Evolutionary conservation across 495 filamentous ascomycete genomes (phyloP).

Genomic region (Aspergillus baeticus): DNA sequence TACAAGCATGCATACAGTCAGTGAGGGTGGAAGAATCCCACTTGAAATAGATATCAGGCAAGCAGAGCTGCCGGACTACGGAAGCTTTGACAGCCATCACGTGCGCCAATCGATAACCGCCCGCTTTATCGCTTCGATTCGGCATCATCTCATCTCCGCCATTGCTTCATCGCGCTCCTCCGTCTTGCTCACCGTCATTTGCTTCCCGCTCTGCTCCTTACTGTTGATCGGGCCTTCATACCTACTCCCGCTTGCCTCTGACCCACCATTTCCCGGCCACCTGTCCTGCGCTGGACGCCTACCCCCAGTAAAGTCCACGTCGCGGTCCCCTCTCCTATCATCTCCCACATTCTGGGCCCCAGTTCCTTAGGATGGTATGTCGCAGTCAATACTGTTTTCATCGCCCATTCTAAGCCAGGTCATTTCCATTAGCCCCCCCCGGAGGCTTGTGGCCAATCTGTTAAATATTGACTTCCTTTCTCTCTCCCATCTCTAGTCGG

Average conservation of each 20-base stretch:
- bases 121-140: slow-evolving; percentile 11
- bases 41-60: neutral
- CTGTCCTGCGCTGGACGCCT: neutral
- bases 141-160: slow-evolving; percentile 5
- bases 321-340: slow-evolving; percentile 8
- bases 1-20: slow-evolving; percentile 9
- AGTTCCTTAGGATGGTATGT: slow-evolving; percentile 22
- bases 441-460: neutral
- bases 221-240: neutral
- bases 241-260: neutral
- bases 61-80: neutral
- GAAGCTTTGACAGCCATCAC: slow-evolving; percentile 1
- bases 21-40: neutral
- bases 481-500: slow-evolving; percentile 45
- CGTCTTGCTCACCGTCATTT: slow-evolving; percentile 1
- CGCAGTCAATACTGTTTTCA: neutral
- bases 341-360: neutral
- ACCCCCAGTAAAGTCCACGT: slow-evolving; percentile 13
- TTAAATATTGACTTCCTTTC: slow-evolving; percentile 19
- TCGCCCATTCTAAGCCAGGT: neutral
- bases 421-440: neutral
- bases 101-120: slow-evolving; percentile 11
- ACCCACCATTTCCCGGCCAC: neutral
- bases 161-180: neutral
- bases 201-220: neutral